Percentiles rank a stretch among this genome's conserved stretches.
Conservation (phyloP, 2,329 filamentous ascomycete genomes). For the Pseudohalonectria lignicola region DNA sequence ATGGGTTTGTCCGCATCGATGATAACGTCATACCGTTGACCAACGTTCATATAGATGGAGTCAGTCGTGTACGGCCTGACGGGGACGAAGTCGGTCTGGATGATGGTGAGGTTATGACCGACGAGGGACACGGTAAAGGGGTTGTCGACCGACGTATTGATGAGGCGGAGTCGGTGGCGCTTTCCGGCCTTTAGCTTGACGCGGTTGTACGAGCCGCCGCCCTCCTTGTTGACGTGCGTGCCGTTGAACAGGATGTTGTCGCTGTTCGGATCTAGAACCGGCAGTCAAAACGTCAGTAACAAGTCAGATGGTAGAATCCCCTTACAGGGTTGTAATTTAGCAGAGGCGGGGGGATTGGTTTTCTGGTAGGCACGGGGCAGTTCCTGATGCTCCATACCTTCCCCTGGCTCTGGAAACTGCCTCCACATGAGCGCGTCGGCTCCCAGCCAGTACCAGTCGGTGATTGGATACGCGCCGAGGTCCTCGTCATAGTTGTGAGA, state of each 20-base stretch:
- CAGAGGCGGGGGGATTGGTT: constrained; percentile 11
- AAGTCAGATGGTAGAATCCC: too few species aligned
- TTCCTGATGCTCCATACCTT: too few species aligned
- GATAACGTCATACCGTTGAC: constrained; percentile 34
- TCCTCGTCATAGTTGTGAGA: constrained; percentile 35
- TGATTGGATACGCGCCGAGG: constrained; percentile 36
- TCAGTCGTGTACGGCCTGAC: constrained; percentile 35
- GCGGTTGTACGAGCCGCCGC: constrained; percentile 16
- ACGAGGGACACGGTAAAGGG: constrained; percentile 35
- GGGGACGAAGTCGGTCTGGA: constrained; percentile 39
- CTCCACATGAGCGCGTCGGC: constrained; percentile 14
- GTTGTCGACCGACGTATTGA: constrained; percentile 38
- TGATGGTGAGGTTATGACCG: constrained; percentile 35
- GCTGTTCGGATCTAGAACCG: constrained; percentile 15
- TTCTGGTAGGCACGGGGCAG: too few species aligned
- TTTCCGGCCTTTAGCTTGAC: constrained; percentile 25
- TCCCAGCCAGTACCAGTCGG: constrained; percentile 38
- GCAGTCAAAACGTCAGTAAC: too few species aligned
- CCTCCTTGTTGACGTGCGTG: constrained; percentile 19
- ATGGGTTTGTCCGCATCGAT: constrained; percentile 22
- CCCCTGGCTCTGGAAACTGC: constrained; percentile 10
- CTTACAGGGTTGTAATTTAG: too few species aligned
- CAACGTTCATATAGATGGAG: constrained; percentile 38
- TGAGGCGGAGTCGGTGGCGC: constrained; percentile 33
- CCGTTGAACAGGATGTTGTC: constrained; percentile 31